phyloP scores from a whole-genome alignment of 202 grass and related monocot species.

The Setaria viridis region DNA sequence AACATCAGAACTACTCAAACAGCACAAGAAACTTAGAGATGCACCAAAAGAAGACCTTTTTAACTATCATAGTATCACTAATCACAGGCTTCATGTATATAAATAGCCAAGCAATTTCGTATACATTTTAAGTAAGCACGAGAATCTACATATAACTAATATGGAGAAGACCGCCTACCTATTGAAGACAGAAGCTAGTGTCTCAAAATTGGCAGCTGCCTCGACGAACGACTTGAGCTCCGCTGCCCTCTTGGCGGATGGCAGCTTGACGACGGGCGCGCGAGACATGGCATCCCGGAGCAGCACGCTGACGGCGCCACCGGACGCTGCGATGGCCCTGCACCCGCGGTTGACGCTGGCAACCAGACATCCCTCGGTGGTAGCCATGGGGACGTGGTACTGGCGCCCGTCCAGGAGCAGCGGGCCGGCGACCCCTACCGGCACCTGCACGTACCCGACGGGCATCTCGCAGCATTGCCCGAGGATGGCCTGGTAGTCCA shows the following conservation, averaged over 20 bases:
- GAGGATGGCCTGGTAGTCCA: conserved; percentile 70
- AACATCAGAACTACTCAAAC: conserved; percentile 40
- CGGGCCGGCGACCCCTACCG: conserved; percentile 74
- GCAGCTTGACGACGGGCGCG: conserved; percentile 64
- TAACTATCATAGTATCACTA: not conserved
- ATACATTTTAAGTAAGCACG: conserved; percentile 7
- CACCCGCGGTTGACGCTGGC: conserved; percentile 80
- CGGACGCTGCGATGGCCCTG: conserved; percentile 69
- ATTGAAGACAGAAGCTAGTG: conserved; percentile 65
- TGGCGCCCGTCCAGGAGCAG: conserved; percentile 64
- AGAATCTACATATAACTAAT: not conserved
- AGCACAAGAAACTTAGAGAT: conserved; percentile 15
- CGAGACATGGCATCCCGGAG: conserved; percentile 73
- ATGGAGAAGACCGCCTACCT: conserved; percentile 48
- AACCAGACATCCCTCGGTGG: conserved; percentile 82
- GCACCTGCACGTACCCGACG: conserved; percentile 77
- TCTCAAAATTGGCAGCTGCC: conserved; percentile 62
- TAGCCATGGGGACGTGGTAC: conserved; percentile 79
- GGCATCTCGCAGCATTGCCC: conserved; percentile 88
- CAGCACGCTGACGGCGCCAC: conserved; percentile 59
- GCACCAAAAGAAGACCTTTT: conserved; percentile 3
- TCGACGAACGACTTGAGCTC: conserved; percentile 74
- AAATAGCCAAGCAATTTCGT: conserved; percentile 22
- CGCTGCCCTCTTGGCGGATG: conserved; percentile 57
- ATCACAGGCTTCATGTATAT: not conserved